Evolutionary conservation across 345 rosid genomes (phyloP).

Genomic region (Tarenaya hassleriana): DNA sequence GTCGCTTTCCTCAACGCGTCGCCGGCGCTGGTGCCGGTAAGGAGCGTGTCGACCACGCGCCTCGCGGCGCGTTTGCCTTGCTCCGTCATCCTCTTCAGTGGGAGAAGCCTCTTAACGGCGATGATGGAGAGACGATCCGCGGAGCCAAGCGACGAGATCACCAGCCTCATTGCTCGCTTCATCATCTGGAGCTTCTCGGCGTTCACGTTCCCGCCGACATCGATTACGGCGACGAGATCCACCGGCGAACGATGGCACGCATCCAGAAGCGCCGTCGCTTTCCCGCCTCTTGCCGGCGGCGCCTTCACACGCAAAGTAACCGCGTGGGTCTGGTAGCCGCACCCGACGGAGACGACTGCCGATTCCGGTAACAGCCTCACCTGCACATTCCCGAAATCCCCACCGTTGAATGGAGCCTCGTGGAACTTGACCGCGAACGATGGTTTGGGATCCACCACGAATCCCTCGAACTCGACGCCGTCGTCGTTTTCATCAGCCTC

Average conservation of each 20-base stretch:
- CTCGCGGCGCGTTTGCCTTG: conserved; percentile 57
- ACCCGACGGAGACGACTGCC: conserved; percentile 50
- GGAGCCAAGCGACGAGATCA: conserved; percentile 57
- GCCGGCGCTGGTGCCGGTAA: conserved; percentile 29
- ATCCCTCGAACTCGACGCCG: conserved; percentile 66
- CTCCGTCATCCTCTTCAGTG: conserved; percentile 73
- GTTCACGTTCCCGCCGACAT: conserved; percentile 52
- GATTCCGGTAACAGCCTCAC: conserved; percentile 53
- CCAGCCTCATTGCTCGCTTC: conserved; percentile 62
- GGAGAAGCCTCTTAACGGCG: conserved; percentile 48
- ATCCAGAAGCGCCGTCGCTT: conserved; percentile 16
- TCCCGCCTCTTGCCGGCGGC: conserved; percentile 26
- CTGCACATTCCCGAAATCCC: conserved; percentile 50
- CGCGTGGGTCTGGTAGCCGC: conserved; percentile 56
- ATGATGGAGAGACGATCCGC: conserved; percentile 72
- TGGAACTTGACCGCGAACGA: conserved; percentile 42
- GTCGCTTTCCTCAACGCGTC: conserved; percentile 75
- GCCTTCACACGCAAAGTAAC: conserved; percentile 59
- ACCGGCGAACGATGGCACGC: conserved; percentile 53
- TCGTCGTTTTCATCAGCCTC: conserved; percentile 56
- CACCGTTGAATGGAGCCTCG: conserved; percentile 25
- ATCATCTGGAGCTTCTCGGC: conserved; percentile 55
- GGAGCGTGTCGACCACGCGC: conserved; percentile 51
- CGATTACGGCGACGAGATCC: conserved; percentile 71
- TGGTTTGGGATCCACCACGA: conserved; percentile 48